Evolutionary conservation across 2,329 filamentous ascomycete genomes (phyloP).

Genomic region (Cladophialophora bantiana): DNA sequence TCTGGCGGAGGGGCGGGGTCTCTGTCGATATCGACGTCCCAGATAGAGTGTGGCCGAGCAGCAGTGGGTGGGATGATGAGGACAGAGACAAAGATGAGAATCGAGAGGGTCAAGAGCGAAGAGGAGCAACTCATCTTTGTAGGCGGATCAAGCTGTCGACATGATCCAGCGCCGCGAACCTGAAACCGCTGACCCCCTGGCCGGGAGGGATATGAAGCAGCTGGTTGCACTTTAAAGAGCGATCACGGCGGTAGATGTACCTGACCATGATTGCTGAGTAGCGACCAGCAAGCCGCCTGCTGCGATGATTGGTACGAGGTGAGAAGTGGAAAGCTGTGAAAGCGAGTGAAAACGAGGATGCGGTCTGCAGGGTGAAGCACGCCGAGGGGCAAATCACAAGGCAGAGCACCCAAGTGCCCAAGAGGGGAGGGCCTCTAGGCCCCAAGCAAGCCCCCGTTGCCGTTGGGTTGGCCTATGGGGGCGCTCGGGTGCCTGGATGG

Average conservation of each 20-base stretch:
- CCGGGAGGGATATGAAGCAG: constrained; percentile 36
- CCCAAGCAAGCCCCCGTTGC: neutral
- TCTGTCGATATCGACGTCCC: constrained; percentile 58
- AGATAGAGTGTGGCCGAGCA: constrained; percentile 35
- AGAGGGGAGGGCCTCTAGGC: constrained; percentile 6
- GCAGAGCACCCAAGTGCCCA: constrained; percentile 9
- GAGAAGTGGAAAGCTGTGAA: constrained; percentile 24
- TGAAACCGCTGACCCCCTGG: constrained; percentile 39
- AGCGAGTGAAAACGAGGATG: constrained; percentile 26
- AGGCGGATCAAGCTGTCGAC: constrained; percentile 32
- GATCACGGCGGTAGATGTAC: constrained; percentile 39
- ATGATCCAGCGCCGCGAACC: constrained; percentile 26
- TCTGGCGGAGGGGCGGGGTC: constrained; percentile 66
- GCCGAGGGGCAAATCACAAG: constrained; percentile 28
- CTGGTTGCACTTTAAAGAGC: constrained; percentile 30
- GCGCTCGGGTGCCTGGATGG: constrained; percentile 16
- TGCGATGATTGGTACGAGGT: constrained; percentile 30
- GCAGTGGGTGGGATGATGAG: constrained; percentile 17
- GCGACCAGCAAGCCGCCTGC: constrained; percentile 18
- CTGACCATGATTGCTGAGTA: constrained; percentile 35
- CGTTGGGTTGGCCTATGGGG: constrained; percentile 6
- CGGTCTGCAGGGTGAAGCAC: constrained; percentile 34
- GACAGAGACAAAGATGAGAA: constrained; percentile 28
- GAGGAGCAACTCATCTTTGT: constrained; percentile 38
- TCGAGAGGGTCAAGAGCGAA: constrained; percentile 6